Percentiles rank a stretch among this genome's conserved stretches.
phyloP scores from a whole-genome alignment of 2,329 filamentous ascomycete species.

The Didymosphaeria variabile region DNA sequence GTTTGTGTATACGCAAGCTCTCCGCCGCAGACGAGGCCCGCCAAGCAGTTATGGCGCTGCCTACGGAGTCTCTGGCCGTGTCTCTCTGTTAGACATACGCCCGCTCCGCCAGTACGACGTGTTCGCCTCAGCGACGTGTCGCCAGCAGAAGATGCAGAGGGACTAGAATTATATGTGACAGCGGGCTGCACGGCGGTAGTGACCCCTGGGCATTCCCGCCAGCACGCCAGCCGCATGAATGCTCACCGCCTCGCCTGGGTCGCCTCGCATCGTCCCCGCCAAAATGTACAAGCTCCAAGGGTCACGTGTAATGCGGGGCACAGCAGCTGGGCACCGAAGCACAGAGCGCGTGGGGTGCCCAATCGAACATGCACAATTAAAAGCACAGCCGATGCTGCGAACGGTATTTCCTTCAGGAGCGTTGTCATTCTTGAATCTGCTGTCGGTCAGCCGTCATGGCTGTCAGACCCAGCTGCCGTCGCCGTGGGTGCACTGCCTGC shows the following conservation, averaged over 20 bases:
- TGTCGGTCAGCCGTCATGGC: conserved; percentile 3
- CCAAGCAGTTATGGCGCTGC: conserved; percentile 30
- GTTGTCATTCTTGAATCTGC: not conserved
- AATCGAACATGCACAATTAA: not conserved
- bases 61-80: not conserved
- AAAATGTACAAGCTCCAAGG: conserved; percentile 51
- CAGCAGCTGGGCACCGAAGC: conserved; percentile 4
- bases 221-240: conserved; percentile 35
- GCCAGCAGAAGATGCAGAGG: conserved; percentile 5
- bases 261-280: conserved; percentile 35
- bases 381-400: not conserved
- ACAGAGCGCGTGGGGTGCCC: conserved; percentile 7
- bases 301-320: conserved; percentile 43
- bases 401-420: not conserved
- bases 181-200: conserved; percentile 20
- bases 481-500: not conserved
- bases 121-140: conserved; percentile 20
- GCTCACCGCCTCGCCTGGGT: conserved; percentile 48
- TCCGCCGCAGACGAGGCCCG: conserved; percentile 42
- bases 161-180: conserved; percentile 25
- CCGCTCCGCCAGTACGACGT: conserved; percentile 34
- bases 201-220: conserved; percentile 28
- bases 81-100: not conserved
- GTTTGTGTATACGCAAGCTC: conserved; percentile 44
- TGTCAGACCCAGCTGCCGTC: conserved; percentile 12